These are phyloP conservation scores for Ocimum tenuiflorum DNA, from an alignment of 257 asterid species.

Conservation along the genomic window DNA sequence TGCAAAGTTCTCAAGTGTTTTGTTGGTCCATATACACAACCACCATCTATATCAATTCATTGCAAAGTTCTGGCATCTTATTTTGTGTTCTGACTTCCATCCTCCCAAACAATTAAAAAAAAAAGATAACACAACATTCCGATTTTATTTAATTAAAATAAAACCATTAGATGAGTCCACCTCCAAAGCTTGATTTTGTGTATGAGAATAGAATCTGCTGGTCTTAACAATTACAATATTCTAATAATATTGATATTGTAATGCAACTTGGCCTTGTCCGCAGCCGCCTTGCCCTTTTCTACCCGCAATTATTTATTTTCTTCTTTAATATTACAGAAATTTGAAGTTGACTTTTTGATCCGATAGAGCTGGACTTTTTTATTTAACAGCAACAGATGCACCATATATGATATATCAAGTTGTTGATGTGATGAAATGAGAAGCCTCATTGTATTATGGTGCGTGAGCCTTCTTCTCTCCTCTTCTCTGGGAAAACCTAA, in stretches of 20 bases:
- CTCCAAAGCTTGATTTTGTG: constrained; percentile 13
- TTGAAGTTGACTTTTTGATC: not conserved
- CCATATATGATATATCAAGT: too few relatives aligned
- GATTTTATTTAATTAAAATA: not conserved
- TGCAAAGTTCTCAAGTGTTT: too few relatives aligned
- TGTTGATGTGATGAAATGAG: constrained; percentile 17
- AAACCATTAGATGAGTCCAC: not conserved
- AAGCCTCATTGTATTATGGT: constrained; percentile 9
- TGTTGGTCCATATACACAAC: too few relatives aligned
- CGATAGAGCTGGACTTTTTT: too few relatives aligned
- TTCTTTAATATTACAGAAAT: not conserved
- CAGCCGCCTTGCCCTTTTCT: constrained; percentile 22
- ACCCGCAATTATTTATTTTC: not conserved
- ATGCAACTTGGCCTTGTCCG: constrained; percentile 7
- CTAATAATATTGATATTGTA: not conserved
- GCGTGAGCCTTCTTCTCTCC: constrained; percentile 9
- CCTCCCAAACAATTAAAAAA: too few relatives aligned
- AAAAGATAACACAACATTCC: too few relatives aligned
- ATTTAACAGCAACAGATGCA: too few relatives aligned
- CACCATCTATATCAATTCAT: too few relatives aligned
- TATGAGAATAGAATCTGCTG: not conserved
- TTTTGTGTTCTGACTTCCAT: too few relatives aligned
- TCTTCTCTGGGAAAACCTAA: constrained; percentile 23
- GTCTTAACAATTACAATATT: not conserved
- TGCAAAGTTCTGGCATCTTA: too few relatives aligned